Evolutionary conservation across 2,329 filamentous ascomycete species (phyloP).

Genomic region (Fusarium metavorans): DNA sequence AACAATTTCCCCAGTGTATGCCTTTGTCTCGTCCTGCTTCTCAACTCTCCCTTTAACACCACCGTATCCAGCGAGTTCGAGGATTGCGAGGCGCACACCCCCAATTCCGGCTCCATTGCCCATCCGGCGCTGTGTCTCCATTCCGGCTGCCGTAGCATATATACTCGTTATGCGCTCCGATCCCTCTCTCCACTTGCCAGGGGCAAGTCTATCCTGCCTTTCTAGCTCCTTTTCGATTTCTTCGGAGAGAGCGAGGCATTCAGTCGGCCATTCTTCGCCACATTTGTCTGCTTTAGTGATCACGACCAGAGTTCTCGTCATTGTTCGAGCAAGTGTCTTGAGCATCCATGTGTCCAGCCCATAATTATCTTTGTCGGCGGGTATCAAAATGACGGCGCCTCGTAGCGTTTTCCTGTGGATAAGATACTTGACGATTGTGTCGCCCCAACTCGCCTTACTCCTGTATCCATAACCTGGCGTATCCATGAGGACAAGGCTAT

Average conservation of each 20-base stretch:
- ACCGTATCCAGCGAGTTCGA: slow-evolving; percentile 56
- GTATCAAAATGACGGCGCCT: slow-evolving; percentile 66
- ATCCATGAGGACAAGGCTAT: slow-evolving; percentile 63
- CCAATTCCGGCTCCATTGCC: slow-evolving; percentile 55
- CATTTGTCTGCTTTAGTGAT: slow-evolving; percentile 69
- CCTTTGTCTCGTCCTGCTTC: slow-evolving; percentile 51
- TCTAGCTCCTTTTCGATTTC: slow-evolving; percentile 46
- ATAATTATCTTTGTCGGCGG: slow-evolving; percentile 65
- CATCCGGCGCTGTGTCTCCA: slow-evolving; percentile 46
- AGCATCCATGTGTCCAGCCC: slow-evolving; percentile 61
- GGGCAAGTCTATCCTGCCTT: slow-evolving; percentile 34
- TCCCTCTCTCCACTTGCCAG: slow-evolving; percentile 46
- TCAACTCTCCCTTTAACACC: slow-evolving; percentile 45
- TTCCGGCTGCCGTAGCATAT: slow-evolving; percentile 54
- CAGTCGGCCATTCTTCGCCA: slow-evolving; percentile 45
- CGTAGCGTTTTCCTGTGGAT: slow-evolving; percentile 58
- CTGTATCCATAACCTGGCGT: slow-evolving; percentile 64
- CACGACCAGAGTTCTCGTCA: slow-evolving; percentile 61
- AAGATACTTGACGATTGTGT: slow-evolving; percentile 64
- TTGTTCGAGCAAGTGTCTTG: slow-evolving; percentile 58
- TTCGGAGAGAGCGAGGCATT: slow-evolving; percentile 44
- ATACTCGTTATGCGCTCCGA: slow-evolving; percentile 47
- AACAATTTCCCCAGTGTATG: slow-evolving; percentile 52
- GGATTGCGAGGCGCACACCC: slow-evolving; percentile 53
- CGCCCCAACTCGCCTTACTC: slow-evolving; percentile 63